Percentiles rank a stretch among this genome's conserved stretches.
phyloP scores from a whole-genome alignment of 1,284 basidiomycete genomes.

The Ceratobasidium sp. region DNA sequence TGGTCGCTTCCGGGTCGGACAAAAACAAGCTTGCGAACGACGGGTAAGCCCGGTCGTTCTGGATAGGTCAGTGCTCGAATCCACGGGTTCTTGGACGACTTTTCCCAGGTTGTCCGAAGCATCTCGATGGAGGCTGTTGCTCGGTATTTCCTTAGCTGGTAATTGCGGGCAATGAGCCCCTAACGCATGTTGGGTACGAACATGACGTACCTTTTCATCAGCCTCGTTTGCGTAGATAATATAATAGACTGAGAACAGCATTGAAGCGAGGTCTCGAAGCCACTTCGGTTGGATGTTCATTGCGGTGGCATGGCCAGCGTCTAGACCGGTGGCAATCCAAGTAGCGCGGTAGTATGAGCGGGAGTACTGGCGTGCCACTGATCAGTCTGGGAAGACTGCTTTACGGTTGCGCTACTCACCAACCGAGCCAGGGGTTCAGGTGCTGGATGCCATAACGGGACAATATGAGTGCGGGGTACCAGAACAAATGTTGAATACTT shows the following conservation, averaged over 20 bases:
- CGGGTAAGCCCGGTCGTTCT: conserved; percentile 65
- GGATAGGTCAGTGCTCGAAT: conserved; percentile 69
- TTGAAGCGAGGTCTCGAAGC: conserved; percentile 84
- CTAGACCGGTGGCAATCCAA: conserved; percentile 93
- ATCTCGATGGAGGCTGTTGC: conserved; percentile 96
- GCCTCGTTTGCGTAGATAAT: conserved; percentile 92
- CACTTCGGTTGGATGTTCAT: conserved; percentile 93
- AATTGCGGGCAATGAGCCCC: conserved; percentile 9
- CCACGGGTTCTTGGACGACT: conserved; percentile 77
- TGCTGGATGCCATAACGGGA: conserved; percentile 57
- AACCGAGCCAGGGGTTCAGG: conserved; percentile 91
- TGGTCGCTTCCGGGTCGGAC: conserved; percentile 83
- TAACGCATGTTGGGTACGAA: background rate
- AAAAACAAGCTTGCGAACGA: conserved; percentile 79
- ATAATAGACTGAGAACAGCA: conserved; percentile 90
- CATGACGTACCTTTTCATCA: conserved; percentile 81
- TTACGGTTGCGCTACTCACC: conserved; percentile 56
- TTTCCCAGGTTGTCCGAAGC: conserved; percentile 95
- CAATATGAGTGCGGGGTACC: background rate
- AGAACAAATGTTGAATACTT: conserved; percentile 49
- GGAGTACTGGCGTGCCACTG: conserved; percentile 70
- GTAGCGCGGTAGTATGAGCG: conserved; percentile 96
- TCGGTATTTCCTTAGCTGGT: conserved; percentile 84
- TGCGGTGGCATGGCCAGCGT: conserved; percentile 95
- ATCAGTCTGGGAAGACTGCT: conserved; percentile 33